phyloP scores from a whole-genome alignment of 1,284 basidiomycete genomes.

The Ustilago curta region DNA sequence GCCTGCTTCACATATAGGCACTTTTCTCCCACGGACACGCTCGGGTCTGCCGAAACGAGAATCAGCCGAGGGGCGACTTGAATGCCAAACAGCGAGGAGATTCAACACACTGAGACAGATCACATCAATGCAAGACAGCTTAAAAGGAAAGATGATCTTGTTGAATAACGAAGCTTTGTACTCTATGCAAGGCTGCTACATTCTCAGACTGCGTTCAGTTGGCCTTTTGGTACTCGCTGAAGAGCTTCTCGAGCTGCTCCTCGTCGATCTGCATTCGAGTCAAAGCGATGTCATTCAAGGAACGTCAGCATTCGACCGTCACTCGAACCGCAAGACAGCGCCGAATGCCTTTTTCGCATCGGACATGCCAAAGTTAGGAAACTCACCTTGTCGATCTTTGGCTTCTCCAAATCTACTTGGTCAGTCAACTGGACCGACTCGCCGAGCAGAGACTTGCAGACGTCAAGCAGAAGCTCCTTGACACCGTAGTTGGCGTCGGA shows the following conservation, averaged over 20 bases:
- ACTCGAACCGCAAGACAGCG: too few relatives aligned
- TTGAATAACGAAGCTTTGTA: not conserved
- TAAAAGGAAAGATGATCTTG: not conserved
- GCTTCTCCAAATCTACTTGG: slow-evolving; percentile 38
- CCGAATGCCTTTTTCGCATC: too few relatives aligned
- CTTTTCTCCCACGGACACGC: too few relatives aligned
- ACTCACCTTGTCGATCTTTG: slow-evolving; percentile 42
- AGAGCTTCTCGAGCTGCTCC: slow-evolving; percentile 51
- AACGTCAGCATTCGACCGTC: not conserved
- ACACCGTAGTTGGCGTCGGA: slow-evolving; percentile 50
- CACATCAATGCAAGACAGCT: not conserved
- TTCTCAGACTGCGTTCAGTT: not conserved
- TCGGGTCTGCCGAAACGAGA: too few relatives aligned
- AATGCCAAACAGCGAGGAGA: too few relatives aligned
- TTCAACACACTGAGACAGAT: not conserved
- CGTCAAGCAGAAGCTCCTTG: slow-evolving; percentile 50
- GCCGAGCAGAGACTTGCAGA: slow-evolving; percentile 49
- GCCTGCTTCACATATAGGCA: too few relatives aligned
- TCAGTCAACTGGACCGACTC: slow-evolving; percentile 48
- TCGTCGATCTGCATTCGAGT: slow-evolving; percentile 33
- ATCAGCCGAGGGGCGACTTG: too few relatives aligned
- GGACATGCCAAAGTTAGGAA: too few relatives aligned
- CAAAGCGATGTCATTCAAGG: not conserved
- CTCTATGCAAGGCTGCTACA: not conserved
- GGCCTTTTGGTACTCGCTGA: slow-evolving; percentile 45